phyloP scores from a whole-genome alignment of 2,329 filamentous ascomycete genomes.

The Fusarium luffae region DNA sequence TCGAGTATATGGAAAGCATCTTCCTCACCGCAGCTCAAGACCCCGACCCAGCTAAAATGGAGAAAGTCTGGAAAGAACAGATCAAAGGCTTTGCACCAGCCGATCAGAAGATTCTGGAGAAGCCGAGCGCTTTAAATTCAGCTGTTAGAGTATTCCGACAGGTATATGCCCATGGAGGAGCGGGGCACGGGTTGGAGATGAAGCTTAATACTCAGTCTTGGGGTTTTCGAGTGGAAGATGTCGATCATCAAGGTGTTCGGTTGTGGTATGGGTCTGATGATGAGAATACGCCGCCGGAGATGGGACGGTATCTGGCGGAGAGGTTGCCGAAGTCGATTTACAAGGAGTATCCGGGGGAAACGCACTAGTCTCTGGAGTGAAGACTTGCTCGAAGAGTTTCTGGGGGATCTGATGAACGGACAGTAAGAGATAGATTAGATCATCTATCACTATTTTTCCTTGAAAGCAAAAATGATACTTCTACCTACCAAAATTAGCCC shows the following conservation, averaged over 20 bases:
- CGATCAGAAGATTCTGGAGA: background rate
- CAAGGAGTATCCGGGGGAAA: background rate
- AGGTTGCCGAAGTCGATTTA: background rate
- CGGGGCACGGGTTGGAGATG: accelerated
- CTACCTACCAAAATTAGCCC: too few relatives aligned
- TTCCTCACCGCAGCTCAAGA: background rate
- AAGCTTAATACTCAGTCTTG: background rate
- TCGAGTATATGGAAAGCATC: background rate
- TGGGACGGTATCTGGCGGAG: background rate
- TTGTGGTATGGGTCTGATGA: background rate
- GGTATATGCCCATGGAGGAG: accelerated
- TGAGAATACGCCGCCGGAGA: background rate
- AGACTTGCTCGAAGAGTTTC: too few relatives aligned
- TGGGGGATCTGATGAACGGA: too few relatives aligned
- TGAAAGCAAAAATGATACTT: too few relatives aligned
- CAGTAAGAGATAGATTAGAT: too few relatives aligned
- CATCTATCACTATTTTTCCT: too few relatives aligned
- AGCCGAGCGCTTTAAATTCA: background rate
- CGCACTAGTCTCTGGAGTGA: background rate
- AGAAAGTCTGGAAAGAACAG: background rate
- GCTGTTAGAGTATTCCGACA: background rate
- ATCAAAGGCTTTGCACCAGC: background rate
- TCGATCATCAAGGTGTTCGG: accelerated
- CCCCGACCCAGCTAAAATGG: background rate
- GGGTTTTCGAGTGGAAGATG: background rate